A percentile compares a stretch with the other conserved stretches of the same genome.
Conservation (phyloP, 352 stramenopile species). For the Globisporangium alternatum region DNA sequence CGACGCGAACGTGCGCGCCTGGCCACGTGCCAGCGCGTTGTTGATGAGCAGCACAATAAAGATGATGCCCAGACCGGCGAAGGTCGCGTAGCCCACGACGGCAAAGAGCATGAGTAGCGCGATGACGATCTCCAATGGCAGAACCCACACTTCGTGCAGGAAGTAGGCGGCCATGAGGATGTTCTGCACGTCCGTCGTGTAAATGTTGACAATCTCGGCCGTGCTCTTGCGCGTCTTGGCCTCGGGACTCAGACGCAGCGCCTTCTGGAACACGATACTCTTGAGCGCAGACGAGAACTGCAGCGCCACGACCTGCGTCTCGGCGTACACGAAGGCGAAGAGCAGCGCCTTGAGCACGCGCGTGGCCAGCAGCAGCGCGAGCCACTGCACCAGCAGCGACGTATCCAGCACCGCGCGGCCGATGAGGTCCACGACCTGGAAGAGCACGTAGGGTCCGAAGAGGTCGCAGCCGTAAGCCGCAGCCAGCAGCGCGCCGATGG, state of each 20-base stretch:
- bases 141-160: conserved; percentile 72
- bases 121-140: conserved; percentile 49
- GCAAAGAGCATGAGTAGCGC: conserved; percentile 49
- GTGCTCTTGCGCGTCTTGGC: conserved; percentile 32
- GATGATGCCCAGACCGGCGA: conserved; percentile 35
- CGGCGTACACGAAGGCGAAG: conserved; percentile 53
- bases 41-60: conserved; percentile 43
- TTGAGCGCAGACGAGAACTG: conserved; percentile 64
- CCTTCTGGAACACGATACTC: conserved; percentile 75
- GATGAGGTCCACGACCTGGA: conserved; percentile 50
- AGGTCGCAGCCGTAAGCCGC: conserved; percentile 51
- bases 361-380: conserved; percentile 54
- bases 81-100: conserved; percentile 48
- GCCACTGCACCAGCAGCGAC: conserved; percentile 49
- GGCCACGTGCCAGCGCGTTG: conserved; percentile 34
- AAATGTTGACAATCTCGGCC: conserved; percentile 51
- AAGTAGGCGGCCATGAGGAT: conserved; percentile 59
- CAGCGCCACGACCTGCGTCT: conserved; percentile 63
- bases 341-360: conserved; percentile 62
- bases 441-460: conserved; percentile 60
- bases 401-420: conserved; percentile 26
- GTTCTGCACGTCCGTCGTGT: conserved; percentile 56
- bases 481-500: conserved; percentile 40
- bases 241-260: conserved; percentile 40
- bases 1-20: conserved; percentile 30